A percentile compares a stretch with the other conserved stretches of the same genome.
Conservation (phyloP, 768 basidiomycete genomes). For the Agrocybe praecox region DNA sequence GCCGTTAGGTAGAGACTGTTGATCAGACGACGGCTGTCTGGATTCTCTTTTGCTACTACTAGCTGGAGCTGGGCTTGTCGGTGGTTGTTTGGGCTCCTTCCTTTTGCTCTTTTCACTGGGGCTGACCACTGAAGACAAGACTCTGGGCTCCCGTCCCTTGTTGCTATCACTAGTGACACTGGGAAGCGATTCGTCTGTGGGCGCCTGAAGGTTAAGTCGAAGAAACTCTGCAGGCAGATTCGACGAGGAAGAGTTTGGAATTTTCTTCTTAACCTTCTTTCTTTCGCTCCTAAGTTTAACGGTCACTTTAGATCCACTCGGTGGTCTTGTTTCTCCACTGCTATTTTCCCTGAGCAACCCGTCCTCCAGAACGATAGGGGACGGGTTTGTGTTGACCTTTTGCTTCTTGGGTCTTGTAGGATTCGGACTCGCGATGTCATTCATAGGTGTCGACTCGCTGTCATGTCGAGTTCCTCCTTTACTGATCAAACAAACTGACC, state of each 20-base stretch:
- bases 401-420: not conserved
- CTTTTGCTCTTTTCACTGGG: too few relatives aligned
- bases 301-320: too few relatives aligned
- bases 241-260: not conserved
- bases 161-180: too few relatives aligned
- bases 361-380: too few relatives aligned
- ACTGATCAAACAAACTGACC: constrained; percentile 83
- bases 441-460: not conserved
- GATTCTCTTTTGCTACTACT: not conserved
- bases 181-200: not conserved
- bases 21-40: not conserved
- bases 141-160: too few relatives aligned
- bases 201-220: not conserved
- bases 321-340: too few relatives aligned
- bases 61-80: not conserved
- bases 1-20: not conserved
- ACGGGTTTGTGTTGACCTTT: too few relatives aligned
- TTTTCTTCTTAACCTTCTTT: not conserved
- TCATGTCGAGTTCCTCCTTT: constrained; percentile 47
- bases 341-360: too few relatives aligned
- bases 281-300: not conserved
- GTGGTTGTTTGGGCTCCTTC: too few relatives aligned
- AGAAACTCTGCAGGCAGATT: not conserved
- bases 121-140: too few relatives aligned
- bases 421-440: not conserved